Conservation (phyloP, 1,139 yeast species). For the Suhomyces choctaworum region DNA sequence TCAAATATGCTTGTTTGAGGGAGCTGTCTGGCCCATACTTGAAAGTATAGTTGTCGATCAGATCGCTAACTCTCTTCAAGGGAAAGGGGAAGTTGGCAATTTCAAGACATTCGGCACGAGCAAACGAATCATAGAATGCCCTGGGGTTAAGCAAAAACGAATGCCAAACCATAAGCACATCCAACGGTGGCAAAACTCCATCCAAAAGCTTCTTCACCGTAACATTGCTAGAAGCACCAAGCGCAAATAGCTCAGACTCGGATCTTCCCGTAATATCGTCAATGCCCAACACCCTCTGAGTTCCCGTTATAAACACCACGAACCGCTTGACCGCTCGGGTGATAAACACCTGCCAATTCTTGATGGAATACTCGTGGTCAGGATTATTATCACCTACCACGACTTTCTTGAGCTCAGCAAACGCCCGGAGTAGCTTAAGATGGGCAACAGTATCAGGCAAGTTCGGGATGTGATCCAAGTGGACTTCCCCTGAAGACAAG, state of each 20-base stretch:
- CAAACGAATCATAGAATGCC: slow-evolving; percentile 29
- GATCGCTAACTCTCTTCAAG: slow-evolving; percentile 20
- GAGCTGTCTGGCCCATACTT: slow-evolving; percentile 19
- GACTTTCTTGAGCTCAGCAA: slow-evolving; percentile 24
- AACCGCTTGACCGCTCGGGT: slow-evolving; percentile 34
- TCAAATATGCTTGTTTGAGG: slow-evolving; percentile 7
- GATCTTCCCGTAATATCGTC: slow-evolving; percentile 3
- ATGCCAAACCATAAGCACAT: slow-evolving; percentile 45
- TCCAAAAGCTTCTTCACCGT: slow-evolving; percentile 6
- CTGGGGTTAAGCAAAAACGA: slow-evolving; percentile 31
- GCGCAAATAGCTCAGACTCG: slow-evolving; percentile 6
- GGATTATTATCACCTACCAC: slow-evolving; percentile 10
- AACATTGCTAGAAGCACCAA: slow-evolving; percentile 5
- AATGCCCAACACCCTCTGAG: slow-evolving; percentile 9
- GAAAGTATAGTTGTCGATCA: slow-evolving; percentile 24
- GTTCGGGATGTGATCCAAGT: slow-evolving; percentile 12
- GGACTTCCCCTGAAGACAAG: not conserved
- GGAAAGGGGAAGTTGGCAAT: slow-evolving; percentile 32
- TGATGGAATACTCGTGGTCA: slow-evolving; percentile 9
- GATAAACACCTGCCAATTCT: slow-evolving; percentile 33
- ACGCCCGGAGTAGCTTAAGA: slow-evolving; percentile 33
- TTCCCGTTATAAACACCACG: slow-evolving; percentile 26
- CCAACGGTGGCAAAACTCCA: slow-evolving; percentile 33
- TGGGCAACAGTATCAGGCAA: slow-evolving; percentile 25
- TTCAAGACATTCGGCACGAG: slow-evolving; percentile 23